phyloP scores from a whole-genome alignment of 805 yeast species.

The Candida yuanshanica region DNA sequence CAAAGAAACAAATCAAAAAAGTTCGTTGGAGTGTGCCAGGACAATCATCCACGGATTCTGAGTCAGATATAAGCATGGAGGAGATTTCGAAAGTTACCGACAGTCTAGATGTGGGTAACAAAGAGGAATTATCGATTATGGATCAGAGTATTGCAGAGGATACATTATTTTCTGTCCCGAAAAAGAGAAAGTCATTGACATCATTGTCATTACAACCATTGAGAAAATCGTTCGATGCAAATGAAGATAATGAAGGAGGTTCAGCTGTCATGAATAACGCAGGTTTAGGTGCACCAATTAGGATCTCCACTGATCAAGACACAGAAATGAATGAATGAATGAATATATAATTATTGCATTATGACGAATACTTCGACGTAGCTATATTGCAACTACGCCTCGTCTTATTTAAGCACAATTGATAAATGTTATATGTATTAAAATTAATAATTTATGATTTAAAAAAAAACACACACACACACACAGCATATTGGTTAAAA shows the following conservation, averaged over 20 bases:
- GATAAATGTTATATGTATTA: too few species aligned
- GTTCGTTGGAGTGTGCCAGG: slow-evolving; percentile 43
- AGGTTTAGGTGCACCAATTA: slow-evolving; percentile 10
- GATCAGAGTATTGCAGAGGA: slow-evolving; percentile 19
- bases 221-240: background rate
- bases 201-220: slow-evolving; percentile 19
- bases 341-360: background rate
- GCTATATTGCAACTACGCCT: too few species aligned
- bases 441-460: too few species aligned
- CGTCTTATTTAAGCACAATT: too few species aligned
- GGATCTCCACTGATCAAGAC: slow-evolving; percentile 5
- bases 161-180: slow-evolving; percentile 10
- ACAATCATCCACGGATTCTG: slow-evolving; percentile 8
- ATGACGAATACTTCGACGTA: too few species aligned
- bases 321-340: background rate
- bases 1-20: slow-evolving; percentile 28
- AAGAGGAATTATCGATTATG: slow-evolving; percentile 5
- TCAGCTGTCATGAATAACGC: background rate
- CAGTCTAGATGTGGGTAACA: slow-evolving; percentile 14
- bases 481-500: too few species aligned
- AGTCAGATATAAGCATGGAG: slow-evolving; percentile 22
- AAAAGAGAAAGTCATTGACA: slow-evolving; percentile 22
- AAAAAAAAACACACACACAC: too few species aligned
- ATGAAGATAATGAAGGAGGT: background rate
- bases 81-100: slow-evolving; percentile 20